Evolutionary conservation across 2,329 filamentous ascomycete genomes (phyloP).

Genomic region (Sporothrix pallida): DNA sequence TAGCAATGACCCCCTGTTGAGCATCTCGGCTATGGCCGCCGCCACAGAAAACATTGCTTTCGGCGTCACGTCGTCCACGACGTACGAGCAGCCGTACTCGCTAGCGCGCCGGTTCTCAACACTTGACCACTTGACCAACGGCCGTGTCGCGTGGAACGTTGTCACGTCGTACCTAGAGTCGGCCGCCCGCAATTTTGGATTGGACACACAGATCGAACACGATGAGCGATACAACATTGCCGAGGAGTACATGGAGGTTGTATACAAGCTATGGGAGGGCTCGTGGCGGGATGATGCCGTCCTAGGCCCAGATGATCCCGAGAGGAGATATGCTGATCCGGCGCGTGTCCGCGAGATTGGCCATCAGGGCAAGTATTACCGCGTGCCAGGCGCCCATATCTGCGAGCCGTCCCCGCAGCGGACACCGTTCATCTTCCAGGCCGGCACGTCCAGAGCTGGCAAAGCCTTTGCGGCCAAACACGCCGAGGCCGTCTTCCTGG

Average conservation of each 20-base stretch:
- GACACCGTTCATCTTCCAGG: constrained; percentile 40
- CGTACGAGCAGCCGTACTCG: constrained; percentile 37
- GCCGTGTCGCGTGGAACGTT: constrained; percentile 31
- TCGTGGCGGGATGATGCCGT: constrained; percentile 38
- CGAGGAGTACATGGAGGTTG: constrained; percentile 39
- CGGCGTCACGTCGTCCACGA: constrained; percentile 36
- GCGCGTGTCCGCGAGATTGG: constrained; percentile 34
- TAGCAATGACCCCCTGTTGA: constrained; percentile 69
- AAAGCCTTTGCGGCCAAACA: constrained; percentile 40
- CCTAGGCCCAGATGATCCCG: constrained; percentile 28
- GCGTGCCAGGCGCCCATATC: constrained; percentile 42
- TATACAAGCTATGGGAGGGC: constrained; percentile 38
- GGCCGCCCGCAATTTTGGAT: constrained; percentile 37
- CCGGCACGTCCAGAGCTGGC: constrained; percentile 39
- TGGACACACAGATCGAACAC: constrained; percentile 33
- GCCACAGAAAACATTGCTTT: constrained; percentile 38
- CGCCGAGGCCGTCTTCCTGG: constrained; percentile 41
- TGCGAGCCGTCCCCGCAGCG: constrained; percentile 34
- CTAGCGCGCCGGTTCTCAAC: constrained; percentile 36
- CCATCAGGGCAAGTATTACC: constrained; percentile 34
- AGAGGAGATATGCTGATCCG: constrained; percentile 34
- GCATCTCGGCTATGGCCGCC: constrained; percentile 43
- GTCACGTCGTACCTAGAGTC: constrained; percentile 39
- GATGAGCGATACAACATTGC: constrained; percentile 40
- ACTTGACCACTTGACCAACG: constrained; percentile 37